These are phyloP conservation scores for Xanthoceras sorbifolium DNA, from an alignment of 345 rosid species.

Conservation along the genomic window DNA sequence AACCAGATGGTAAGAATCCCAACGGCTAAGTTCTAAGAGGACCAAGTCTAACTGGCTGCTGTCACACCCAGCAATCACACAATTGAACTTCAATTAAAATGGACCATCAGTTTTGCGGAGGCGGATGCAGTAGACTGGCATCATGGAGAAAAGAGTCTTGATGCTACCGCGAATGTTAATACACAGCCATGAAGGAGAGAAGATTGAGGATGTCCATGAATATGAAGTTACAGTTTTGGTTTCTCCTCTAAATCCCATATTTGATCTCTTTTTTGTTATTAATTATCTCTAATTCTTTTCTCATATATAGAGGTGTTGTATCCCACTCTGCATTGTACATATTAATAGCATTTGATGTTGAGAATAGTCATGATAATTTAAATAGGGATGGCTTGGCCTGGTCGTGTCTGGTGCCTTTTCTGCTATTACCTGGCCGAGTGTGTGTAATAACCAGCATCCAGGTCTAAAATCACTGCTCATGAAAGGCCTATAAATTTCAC, in stretches of 20 bases:
- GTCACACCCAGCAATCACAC: background rate
- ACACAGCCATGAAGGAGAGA: background rate
- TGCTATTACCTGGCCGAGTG: no score
- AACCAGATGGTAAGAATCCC: background rate
- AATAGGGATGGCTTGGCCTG: no score
- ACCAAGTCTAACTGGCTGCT: background rate
- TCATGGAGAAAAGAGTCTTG: background rate
- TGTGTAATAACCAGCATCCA: no score
- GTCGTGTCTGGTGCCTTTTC: no score
- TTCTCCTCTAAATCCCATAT: background rate
- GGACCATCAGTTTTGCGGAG: background rate
- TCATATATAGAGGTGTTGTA: background rate
- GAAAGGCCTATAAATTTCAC: no score
- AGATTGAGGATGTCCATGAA: background rate
- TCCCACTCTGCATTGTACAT: conserved; percentile 10
- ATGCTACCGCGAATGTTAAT: background rate
- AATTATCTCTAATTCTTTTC: background rate
- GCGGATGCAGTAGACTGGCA: background rate
- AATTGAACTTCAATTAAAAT: background rate
- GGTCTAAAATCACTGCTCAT: no score
- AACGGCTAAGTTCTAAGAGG: background rate
- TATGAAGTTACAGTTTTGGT: background rate
- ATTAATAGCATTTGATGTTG: background rate
- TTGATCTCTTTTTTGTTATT: background rate
- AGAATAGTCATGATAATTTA: background rate